A percentile compares a stretch with the other conserved stretches of the same genome.
phyloP scores from a whole-genome alignment of 306 rosid species.

The Rubus parviflorus region DNA sequence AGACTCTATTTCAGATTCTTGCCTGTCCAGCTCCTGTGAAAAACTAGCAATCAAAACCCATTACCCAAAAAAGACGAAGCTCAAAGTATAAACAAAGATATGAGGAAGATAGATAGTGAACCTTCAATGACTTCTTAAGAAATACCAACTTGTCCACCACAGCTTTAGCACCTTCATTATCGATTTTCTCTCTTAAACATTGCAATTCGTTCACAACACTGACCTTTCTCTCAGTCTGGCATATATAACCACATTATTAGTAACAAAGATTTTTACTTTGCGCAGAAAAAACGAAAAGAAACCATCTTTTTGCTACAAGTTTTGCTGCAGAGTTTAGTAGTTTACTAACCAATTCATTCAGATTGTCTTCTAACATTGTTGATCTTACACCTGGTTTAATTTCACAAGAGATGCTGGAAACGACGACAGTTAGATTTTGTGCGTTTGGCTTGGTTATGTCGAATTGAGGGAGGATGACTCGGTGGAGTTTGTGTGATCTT shows the following conservation, averaged over 20 bases:
- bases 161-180: conserved; percentile 47
- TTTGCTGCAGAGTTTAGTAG: not conserved
- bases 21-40: conserved; percentile 63
- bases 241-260: not conserved
- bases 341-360: conserved; percentile 53
- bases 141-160: conserved; percentile 48
- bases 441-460: not conserved
- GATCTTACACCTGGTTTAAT: not conserved
- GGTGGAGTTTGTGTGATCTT: conserved; percentile 22
- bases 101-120: conserved; percentile 14
- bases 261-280: not conserved
- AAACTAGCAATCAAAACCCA: conserved; percentile 13
- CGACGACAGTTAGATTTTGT: conserved; percentile 20
- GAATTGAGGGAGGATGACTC: conserved; percentile 9
- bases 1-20: conserved; percentile 48
- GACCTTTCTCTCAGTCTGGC: conserved; percentile 45
- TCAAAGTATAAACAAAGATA: not conserved
- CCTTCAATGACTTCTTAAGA: conserved; percentile 57
- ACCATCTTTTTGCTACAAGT: not conserved
- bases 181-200: conserved; percentile 44
- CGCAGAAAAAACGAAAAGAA: not conserved
- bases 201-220: conserved; percentile 45
- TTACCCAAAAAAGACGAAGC: conserved; percentile 5
- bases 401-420: conserved; percentile 1
- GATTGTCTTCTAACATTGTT: conserved; percentile 29